phyloP scores from a whole-genome alignment of 768 basidiomycete species.

The Multifurca ochricompacta region DNA sequence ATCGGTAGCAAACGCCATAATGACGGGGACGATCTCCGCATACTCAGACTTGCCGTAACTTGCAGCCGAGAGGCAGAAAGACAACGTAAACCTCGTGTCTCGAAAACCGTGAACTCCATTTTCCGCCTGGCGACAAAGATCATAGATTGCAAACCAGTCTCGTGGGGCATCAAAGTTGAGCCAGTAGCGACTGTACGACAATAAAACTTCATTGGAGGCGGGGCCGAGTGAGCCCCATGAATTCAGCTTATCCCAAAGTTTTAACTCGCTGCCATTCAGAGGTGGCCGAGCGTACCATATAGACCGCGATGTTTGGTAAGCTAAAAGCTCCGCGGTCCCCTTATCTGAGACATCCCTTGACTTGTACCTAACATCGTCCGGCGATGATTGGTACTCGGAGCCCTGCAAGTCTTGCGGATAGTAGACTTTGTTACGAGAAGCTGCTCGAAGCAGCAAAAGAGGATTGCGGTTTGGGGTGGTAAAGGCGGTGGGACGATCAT shows the following conservation, averaged over 20 bases:
- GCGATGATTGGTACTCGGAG: not conserved
- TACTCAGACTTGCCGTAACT: not conserved
- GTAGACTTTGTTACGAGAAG: slow-evolving; percentile 1
- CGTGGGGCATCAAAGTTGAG: not conserved
- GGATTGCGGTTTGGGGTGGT: not conserved
- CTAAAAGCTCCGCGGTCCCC: not conserved
- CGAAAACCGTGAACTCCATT: not conserved
- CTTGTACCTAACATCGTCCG: not conserved
- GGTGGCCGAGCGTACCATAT: not conserved
- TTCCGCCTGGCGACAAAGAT: not conserved
- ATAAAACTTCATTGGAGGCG: not conserved
- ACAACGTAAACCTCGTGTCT: not conserved
- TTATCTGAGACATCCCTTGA: not conserved
- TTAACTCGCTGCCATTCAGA: not conserved
- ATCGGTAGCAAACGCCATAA: not conserved
- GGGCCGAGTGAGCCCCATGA: slow-evolving; percentile 4
- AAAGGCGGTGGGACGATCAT: not conserved
- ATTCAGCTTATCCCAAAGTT: not conserved
- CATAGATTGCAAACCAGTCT: not conserved
- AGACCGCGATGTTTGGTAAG: slow-evolving; percentile 1
- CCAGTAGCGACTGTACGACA: slow-evolving; percentile 7
- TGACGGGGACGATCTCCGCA: not conserved
- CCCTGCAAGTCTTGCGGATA: not conserved
- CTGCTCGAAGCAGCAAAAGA: not conserved
- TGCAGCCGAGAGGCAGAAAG: not conserved